Evolutionary conservation across 257 asterid species (phyloP).

Genomic region (Nicotiana obtusifolia): DNA sequence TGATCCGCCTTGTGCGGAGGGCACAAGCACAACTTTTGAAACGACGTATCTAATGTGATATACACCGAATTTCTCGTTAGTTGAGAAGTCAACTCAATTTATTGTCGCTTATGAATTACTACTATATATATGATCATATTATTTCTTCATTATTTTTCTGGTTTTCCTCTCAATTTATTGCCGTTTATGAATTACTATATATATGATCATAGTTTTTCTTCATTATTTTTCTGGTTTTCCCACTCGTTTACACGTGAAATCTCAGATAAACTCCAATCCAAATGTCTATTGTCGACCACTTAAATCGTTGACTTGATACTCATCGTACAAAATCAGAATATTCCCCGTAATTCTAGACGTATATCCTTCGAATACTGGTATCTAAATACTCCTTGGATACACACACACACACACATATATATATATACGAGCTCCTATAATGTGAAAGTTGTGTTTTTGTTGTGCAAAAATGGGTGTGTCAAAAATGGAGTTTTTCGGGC

Average conservation of each 20-base stretch:
- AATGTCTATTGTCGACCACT: neutral
- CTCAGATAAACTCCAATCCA: neutral
- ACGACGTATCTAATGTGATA: neutral
- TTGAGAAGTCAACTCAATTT: neutral
- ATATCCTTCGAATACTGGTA: neutral
- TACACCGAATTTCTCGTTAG: neutral
- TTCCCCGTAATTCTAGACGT: slow-evolving; percentile 28
- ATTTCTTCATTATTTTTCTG: neutral
- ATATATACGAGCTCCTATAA: neutral
- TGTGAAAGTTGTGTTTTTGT: neutral
- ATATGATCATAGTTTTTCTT: neutral
- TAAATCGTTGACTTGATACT: slow-evolving; percentile 6
- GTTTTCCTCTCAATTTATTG: neutral
- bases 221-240: neutral
- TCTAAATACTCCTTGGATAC: neutral
- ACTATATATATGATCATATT: neutral
- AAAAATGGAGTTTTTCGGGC: slow-evolving; percentile 7
- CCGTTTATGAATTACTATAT: no score
- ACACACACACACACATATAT: neutral
- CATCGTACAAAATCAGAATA: slow-evolving; percentile 26
- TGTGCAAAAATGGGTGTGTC: slow-evolving; percentile 22
- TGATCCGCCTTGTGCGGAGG: neutral
- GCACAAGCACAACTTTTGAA: neutral
- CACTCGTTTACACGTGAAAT: neutral
- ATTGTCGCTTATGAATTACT: neutral